Evolutionary conservation across 2,329 filamentous ascomycete genomes (phyloP).

Genomic region (Trichoderma sp.): DNA sequence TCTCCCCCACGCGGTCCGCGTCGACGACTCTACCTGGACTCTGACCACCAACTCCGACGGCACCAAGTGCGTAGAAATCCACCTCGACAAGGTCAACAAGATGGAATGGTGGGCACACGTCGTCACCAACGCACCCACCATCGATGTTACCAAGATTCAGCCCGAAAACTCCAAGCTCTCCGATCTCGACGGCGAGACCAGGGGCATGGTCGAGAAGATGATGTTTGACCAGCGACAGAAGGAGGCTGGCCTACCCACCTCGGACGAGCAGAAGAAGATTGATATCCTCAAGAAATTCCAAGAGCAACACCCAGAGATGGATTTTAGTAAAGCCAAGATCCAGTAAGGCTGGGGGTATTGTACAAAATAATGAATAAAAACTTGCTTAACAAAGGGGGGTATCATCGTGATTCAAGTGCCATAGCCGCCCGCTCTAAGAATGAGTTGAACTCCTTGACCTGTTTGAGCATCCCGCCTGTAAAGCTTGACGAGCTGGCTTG

Average conservation of each 20-base stretch:
- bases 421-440: constrained; percentile 60
- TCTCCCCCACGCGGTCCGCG: constrained; percentile 72
- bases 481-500: constrained; percentile 50
- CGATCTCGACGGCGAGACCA: constrained; percentile 91
- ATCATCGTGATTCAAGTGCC: constrained; percentile 49
- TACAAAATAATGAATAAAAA: constrained; percentile 12
- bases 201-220: constrained; percentile 99
- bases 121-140: constrained; percentile 78
- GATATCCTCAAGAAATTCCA: constrained; percentile 94
- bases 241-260: constrained; percentile 82
- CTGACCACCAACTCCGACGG: constrained; percentile 70
- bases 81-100: constrained; percentile 94
- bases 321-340: constrained; percentile 69
- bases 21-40: constrained; percentile 94
- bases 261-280: constrained; percentile 92
- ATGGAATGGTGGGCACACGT: constrained; percentile 99
- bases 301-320: constrained; percentile 69
- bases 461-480: constrained; percentile 51
- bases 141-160: constrained; percentile 92
- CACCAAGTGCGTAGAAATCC: constrained; percentile 66
- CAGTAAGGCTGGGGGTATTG: constrained; percentile 36
- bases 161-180: constrained; percentile 89
- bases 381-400: constrained; percentile 11
- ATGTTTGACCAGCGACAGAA: constrained; percentile 99
- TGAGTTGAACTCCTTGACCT: constrained; percentile 60